These are phyloP conservation scores for Rhizomucor pusillus DNA, from an alignment of 371 early-diverging fungal species.

Conservation along the genomic window DNA sequence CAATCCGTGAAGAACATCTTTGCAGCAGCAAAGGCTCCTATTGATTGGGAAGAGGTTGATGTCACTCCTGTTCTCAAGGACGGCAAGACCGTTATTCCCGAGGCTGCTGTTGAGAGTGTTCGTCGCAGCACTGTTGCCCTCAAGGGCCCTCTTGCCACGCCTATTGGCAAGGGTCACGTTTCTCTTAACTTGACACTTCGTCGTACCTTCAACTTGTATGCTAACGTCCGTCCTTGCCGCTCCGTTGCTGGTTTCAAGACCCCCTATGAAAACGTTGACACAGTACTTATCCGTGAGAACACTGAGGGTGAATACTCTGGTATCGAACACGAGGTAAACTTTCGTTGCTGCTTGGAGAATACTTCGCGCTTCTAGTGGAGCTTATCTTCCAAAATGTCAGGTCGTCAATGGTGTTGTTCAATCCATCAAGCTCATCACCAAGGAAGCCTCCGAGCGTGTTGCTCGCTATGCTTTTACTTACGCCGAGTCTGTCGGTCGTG, in stretches of 20 bases:
- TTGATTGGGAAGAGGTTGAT: constrained; percentile 95
- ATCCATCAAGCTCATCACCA: constrained; percentile 97
- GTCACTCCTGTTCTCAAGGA: constrained; percentile 92
- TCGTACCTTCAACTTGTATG: constrained; percentile 96
- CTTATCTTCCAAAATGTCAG: constrained; percentile 16
- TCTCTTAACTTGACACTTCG: constrained; percentile 97
- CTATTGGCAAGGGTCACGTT: constrained; percentile 98
- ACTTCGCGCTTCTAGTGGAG: neutral
- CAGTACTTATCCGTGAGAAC: constrained; percentile 98
- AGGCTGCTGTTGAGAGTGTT: constrained; percentile 87
- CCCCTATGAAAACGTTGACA: constrained; percentile 94
- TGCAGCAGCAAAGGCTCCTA: constrained; percentile 90
- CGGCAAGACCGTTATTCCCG: constrained; percentile 93
- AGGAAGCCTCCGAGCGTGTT: constrained; percentile 90
- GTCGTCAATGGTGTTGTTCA: constrained; percentile 97
- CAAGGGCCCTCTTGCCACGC: constrained; percentile 97
- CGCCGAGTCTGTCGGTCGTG: constrained; percentile 86
- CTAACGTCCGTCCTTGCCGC: constrained; percentile 97
- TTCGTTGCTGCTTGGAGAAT: neutral
- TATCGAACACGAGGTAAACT: constrained; percentile 88
- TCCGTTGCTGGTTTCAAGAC: constrained; percentile 94
- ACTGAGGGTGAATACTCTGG: constrained; percentile 99
- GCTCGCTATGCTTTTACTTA: constrained; percentile 96
- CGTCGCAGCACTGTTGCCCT: constrained; percentile 95
- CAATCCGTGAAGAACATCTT: constrained; percentile 91